A percentile compares a stretch with the other conserved stretches of the same genome.
Conservation (phyloP, 2,329 filamentous ascomycete genomes). For the Penicillium janthinellum region DNA sequence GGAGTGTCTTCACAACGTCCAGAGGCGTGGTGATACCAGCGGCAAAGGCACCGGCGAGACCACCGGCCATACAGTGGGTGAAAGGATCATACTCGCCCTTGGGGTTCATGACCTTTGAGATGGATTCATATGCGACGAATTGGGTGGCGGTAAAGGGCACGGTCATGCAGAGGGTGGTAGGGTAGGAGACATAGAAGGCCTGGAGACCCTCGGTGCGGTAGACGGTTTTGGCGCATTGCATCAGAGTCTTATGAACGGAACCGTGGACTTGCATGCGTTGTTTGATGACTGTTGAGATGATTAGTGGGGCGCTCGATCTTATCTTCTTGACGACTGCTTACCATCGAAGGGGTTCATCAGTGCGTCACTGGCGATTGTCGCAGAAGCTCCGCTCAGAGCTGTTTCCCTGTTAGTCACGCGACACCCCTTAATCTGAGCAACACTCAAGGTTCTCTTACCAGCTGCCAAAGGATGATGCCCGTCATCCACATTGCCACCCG, state of each 20-base stretch:
- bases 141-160: constrained; percentile 96
- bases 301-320: not conserved
- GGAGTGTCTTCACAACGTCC: constrained; percentile 96
- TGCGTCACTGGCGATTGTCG: constrained; percentile 95
- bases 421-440: not conserved
- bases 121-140: constrained; percentile 95
- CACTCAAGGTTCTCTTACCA: constrained; percentile 57
- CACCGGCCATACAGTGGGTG: constrained; percentile 91
- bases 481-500: constrained; percentile 81
- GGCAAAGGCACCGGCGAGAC: constrained; percentile 87
- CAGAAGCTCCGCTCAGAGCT: constrained; percentile 91
- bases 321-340: constrained; percentile 49
- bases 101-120: constrained; percentile 92
- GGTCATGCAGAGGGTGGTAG: constrained; percentile 97
- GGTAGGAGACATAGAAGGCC: constrained; percentile 98
- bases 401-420: constrained; percentile 13
- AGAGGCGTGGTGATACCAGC: constrained; percentile 93
- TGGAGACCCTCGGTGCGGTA: constrained; percentile 84
- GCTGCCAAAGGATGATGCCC: constrained; percentile 93
- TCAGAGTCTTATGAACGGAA: constrained; percentile 85
- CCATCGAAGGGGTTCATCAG: constrained; percentile 99
- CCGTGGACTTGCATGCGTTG: constrained; percentile 98
- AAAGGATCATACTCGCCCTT: constrained; percentile 77
- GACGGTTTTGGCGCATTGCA: constrained; percentile 83
- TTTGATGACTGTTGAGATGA: constrained; percentile 75